phyloP scores from a whole-genome alignment of 805 yeast species.

The Candida insectorum region DNA sequence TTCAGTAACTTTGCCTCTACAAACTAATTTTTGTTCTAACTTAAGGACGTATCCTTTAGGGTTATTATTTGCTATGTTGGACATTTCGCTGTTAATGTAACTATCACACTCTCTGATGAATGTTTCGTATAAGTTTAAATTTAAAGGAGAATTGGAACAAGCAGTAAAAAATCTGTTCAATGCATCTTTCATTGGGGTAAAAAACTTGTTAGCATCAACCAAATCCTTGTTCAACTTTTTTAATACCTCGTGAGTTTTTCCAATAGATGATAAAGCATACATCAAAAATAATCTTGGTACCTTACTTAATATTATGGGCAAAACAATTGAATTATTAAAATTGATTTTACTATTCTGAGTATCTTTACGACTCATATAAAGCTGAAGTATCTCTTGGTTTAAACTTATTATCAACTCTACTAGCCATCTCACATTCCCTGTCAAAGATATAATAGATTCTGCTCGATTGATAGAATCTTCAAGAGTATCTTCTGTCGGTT shows the following conservation, averaged over 20 bases:
- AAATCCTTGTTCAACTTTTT: constrained; percentile 55
- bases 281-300: constrained; percentile 66
- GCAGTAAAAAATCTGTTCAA: constrained; percentile 48
- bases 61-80: constrained; percentile 15
- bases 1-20: constrained; percentile 57
- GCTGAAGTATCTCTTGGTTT: constrained; percentile 66
- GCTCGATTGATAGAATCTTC: constrained; percentile 57
- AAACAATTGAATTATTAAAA: constrained; percentile 40
- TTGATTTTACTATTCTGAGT: constrained; percentile 18
- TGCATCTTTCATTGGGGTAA: constrained; percentile 52
- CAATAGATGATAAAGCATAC: constrained; percentile 65
- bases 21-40: constrained; percentile 59
- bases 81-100: constrained; percentile 26
- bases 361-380: constrained; percentile 25
- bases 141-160: constrained; percentile 50
- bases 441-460: constrained; percentile 54
- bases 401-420: constrained; percentile 71
- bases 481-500: constrained; percentile 47
- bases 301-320: constrained; percentile 62
- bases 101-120: constrained; percentile 58
- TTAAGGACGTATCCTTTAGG: constrained; percentile 36
- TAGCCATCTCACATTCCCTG: constrained; percentile 87
- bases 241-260: constrained; percentile 55
- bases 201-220: constrained; percentile 35
- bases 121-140: constrained; percentile 54